These are phyloP conservation scores for Penicillium paradoxum DNA, from an alignment of 495 filamentous ascomycete species.

Conservation along the genomic window DNA sequence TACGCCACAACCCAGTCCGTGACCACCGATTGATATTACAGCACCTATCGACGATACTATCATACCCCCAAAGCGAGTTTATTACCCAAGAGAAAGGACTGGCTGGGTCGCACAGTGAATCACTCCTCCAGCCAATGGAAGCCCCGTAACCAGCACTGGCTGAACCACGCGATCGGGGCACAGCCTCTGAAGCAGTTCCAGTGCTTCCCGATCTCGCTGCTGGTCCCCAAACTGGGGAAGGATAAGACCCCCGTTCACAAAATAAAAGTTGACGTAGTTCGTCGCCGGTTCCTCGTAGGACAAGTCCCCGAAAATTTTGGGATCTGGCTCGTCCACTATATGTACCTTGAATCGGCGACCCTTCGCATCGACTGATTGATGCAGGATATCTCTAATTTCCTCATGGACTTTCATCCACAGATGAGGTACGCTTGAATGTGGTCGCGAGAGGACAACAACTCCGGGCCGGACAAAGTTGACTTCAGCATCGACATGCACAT, in stretches of 20 bases:
- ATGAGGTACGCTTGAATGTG: conserved; percentile 1
- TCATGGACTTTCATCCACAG: conserved; percentile 12
- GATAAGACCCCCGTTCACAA: conserved; percentile 22
- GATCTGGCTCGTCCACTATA: conserved; percentile 16
- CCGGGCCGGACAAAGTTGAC: conserved; percentile 18
- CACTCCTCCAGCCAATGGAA: conserved; percentile 17
- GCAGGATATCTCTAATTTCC: conserved; percentile 14
- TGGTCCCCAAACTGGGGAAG: conserved; percentile 21
- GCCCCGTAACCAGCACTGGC: conserved; percentile 4
- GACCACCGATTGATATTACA: no score
- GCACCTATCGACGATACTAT: no score
- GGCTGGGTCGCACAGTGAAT: conserved; percentile 23
- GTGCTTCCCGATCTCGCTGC: conserved; percentile 9
- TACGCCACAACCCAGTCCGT: no score
- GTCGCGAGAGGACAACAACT: conserved; percentile 17
- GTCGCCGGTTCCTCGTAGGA: conserved; percentile 14
- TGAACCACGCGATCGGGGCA: conserved; percentile 10
- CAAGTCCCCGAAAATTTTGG: not conserved
- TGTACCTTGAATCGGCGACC: conserved; percentile 16
- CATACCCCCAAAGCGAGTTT: no score
- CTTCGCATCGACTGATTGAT: conserved; percentile 10
- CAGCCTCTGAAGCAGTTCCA: conserved; percentile 9
- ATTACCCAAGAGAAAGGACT: not conserved
- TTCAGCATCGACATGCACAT: conserved; percentile 21
- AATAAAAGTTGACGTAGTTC: conserved; percentile 27